A percentile compares a stretch with the other conserved stretches of the same genome.
phyloP scores from a whole-genome alignment of 2,329 filamentous ascomycete genomes.

The Helotiales sp. region DNA sequence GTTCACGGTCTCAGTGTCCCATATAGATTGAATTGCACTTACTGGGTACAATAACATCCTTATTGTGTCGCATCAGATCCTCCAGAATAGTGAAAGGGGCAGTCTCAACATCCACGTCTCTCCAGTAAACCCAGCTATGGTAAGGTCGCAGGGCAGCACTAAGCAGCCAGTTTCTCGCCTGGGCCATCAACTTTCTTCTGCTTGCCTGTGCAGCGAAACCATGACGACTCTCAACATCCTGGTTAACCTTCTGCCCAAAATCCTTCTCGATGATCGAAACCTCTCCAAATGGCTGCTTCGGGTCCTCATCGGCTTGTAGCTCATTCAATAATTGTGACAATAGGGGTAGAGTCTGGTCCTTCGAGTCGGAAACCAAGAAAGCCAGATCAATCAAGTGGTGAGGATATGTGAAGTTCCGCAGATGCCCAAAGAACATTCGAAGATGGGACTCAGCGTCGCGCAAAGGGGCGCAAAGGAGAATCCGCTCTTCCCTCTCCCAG shows the following conservation, averaged over 20 bases:
- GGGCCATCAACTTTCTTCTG: conserved; percentile 94
- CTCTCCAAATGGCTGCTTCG: conserved; percentile 86
- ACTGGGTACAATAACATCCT: conserved; percentile 98
- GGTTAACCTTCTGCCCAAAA: conserved; percentile 96
- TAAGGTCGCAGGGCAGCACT: conserved; percentile 92
- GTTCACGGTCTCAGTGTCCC: neutral
- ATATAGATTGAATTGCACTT: conserved; percentile 49
- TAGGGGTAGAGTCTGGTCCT: conserved; percentile 82
- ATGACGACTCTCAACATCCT: conserved; percentile 96
- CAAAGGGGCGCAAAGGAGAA: conserved; percentile 91
- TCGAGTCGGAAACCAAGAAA: conserved; percentile 96
- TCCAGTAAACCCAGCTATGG: conserved; percentile 99
- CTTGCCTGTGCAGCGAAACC: conserved; percentile 96
- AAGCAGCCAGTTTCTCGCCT: conserved; percentile 95
- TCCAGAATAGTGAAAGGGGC: conserved; percentile 96
- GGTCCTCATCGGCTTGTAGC: conserved; percentile 80
- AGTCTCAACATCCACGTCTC: conserved; percentile 97
- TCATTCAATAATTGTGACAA: conserved; percentile 76
- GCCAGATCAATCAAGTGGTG: conserved; percentile 96
- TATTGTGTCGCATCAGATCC: conserved; percentile 98
- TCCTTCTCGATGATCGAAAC: conserved; percentile 99
- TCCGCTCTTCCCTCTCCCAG: conserved; percentile 95
- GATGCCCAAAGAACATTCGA: conserved; percentile 97
- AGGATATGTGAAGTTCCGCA: conserved; percentile 95
- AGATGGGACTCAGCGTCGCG: conserved; percentile 92